Evolutionary conservation across 805 yeast species (phyloP).

Genomic region (Nakazawaea holstii): DNA sequence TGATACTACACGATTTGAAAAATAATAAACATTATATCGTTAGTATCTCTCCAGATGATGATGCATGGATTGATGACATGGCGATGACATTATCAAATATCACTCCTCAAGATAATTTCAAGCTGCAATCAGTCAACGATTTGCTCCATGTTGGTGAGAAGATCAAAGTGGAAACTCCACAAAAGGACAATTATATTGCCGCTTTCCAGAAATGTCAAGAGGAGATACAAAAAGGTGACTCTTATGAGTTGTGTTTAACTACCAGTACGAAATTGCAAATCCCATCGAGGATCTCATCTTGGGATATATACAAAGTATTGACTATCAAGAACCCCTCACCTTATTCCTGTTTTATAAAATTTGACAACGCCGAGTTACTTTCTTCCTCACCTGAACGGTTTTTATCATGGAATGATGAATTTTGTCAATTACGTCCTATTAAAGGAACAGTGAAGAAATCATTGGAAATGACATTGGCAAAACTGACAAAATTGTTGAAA

Average conservation of each 20-base stretch:
- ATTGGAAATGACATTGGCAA: slow-evolving; percentile 42
- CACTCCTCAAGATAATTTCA: neutral
- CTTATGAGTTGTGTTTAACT: slow-evolving; percentile 90
- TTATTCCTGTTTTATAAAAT: slow-evolving; percentile 73
- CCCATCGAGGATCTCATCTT: slow-evolving; percentile 46
- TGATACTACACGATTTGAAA: slow-evolving; percentile 48
- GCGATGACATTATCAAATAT: neutral
- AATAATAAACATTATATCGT: slow-evolving; percentile 43
- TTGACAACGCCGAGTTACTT: slow-evolving; percentile 57
- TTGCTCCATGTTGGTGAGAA: slow-evolving; percentile 7
- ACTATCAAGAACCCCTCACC: slow-evolving; percentile 85
- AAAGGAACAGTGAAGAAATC: slow-evolving; percentile 88
- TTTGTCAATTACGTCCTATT: slow-evolving; percentile 85
- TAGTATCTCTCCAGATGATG: slow-evolving; percentile 40
- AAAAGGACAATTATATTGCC: slow-evolving; percentile 43
- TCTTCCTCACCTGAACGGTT: slow-evolving; percentile 96
- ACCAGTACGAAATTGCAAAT: slow-evolving; percentile 60
- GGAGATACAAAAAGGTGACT: slow-evolving; percentile 71
- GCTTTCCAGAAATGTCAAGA: slow-evolving; percentile 63
- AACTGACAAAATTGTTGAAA: slow-evolving; percentile 60
- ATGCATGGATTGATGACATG: slow-evolving; percentile 28
- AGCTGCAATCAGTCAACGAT: neutral
- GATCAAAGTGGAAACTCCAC: slow-evolving; percentile 41
- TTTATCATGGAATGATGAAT: slow-evolving; percentile 60
- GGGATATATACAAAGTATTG: slow-evolving; percentile 77